A percentile compares a stretch with the other conserved stretches of the same genome.
Conservation (phyloP, 148 eudicot species). For the Chenopodium berlandieri region DNA sequence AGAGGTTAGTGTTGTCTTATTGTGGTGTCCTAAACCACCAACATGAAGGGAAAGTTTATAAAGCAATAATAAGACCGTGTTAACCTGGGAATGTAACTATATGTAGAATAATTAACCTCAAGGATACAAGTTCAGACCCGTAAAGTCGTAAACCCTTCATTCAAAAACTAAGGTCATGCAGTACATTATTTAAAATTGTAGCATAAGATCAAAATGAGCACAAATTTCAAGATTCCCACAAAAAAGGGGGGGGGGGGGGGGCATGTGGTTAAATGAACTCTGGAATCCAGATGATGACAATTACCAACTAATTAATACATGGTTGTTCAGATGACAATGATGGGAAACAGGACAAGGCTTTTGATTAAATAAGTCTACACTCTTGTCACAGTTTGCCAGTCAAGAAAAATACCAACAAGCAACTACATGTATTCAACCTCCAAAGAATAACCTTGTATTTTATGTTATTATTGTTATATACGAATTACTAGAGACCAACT, state of each 20-base stretch:
- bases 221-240: background rate
- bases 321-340: background rate
- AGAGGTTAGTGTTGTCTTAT: background rate
- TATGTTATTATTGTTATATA: background rate
- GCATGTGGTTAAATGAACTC: too few relatives aligned
- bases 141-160: background rate
- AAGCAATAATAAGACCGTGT: background rate
- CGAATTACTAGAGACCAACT: background rate
- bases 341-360: background rate
- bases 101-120: background rate
- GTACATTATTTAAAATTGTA: too few relatives aligned
- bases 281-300: background rate
- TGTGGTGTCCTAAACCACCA: background rate
- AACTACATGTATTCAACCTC: background rate
- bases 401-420: background rate
- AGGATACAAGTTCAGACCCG: background rate
- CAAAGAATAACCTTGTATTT: background rate
- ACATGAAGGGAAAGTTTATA: background rate
- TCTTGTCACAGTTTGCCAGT: background rate
- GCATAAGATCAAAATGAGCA: too few relatives aligned
- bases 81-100: background rate
- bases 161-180: background rate
- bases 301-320: background rate
- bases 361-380: background rate
- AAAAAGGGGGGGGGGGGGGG: background rate